Conservation (phyloP, 768 basidiomycete genomes). For the Naganishia vishniacii region DNA sequence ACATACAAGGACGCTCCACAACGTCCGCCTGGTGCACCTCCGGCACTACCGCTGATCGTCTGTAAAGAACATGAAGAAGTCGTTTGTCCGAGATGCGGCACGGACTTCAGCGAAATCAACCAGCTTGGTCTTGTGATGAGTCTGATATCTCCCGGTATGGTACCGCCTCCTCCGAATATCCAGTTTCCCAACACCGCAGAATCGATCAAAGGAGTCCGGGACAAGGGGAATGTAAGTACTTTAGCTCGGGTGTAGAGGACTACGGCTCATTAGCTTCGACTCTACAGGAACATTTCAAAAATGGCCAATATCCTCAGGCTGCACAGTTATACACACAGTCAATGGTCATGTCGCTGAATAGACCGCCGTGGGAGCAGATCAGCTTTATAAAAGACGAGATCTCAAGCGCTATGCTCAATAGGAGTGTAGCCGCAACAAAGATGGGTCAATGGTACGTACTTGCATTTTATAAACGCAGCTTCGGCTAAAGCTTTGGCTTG, state of each 20-base stretch:
- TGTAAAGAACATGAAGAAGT: slow-evolving; percentile 66
- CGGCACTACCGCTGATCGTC: slow-evolving; percentile 52
- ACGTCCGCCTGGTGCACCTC: slow-evolving; percentile 30
- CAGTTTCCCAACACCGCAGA: slow-evolving; percentile 65
- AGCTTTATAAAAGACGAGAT: slow-evolving; percentile 81
- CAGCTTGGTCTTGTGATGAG: slow-evolving; percentile 64
- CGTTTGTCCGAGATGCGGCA: slow-evolving; percentile 65
- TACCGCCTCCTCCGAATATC: slow-evolving; percentile 73
- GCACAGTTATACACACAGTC: slow-evolving; percentile 74
- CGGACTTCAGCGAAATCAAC: slow-evolving; percentile 72
- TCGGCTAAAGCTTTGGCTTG: slow-evolving; percentile 15
- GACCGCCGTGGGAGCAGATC: slow-evolving; percentile 85
- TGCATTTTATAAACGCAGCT: not conserved
- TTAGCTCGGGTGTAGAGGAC: not conserved
- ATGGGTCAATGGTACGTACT: slow-evolving; percentile 58
- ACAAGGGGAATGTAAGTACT: slow-evolving; percentile 82
- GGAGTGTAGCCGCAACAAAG: slow-evolving; percentile 79
- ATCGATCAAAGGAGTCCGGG: slow-evolving; percentile 72
- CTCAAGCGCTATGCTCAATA: slow-evolving; percentile 80
- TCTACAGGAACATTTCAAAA: slow-evolving; percentile 74
- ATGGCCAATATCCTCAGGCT: slow-evolving; percentile 63
- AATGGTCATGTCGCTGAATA: slow-evolving; percentile 66
- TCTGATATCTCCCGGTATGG: slow-evolving; percentile 53
- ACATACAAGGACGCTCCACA: slow-evolving; percentile 28
- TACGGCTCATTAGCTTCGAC: not conserved